Conservation (phyloP, 257 asterid species). For the Plantago elongata region DNA sequence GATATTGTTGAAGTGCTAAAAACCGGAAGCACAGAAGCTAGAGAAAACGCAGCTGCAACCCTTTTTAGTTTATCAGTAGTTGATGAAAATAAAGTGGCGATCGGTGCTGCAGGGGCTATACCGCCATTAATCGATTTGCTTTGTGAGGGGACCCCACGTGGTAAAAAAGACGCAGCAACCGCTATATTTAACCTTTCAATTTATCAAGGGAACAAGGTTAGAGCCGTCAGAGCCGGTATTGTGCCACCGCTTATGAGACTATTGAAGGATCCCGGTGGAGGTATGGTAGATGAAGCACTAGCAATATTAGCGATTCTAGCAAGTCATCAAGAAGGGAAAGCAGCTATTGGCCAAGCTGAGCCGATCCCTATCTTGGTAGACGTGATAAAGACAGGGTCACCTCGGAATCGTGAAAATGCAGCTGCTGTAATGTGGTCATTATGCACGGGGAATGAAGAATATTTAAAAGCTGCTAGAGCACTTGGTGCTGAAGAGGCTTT, state of each 20-base stretch:
- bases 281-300: constrained; percentile 92
- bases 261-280: constrained; percentile 81
- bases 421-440: constrained; percentile 80
- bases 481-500: constrained; percentile 80
- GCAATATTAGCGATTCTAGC: constrained; percentile 90
- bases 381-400: constrained; percentile 75
- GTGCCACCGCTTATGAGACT: constrained; percentile 69
- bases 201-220: constrained; percentile 85
- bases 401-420: constrained; percentile 82
- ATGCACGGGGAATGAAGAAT: constrained; percentile 55
- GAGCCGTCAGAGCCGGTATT: constrained; percentile 81
- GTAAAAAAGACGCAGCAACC: constrained; percentile 94
- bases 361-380: constrained; percentile 66
- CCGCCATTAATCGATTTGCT: constrained; percentile 83
- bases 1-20: constrained; percentile 74
- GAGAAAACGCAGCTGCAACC: constrained; percentile 94
- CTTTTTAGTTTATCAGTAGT: constrained; percentile 82
- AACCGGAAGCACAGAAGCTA: constrained; percentile 77
- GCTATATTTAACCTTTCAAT: constrained; percentile 88
- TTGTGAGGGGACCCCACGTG: constrained; percentile 79
- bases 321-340: constrained; percentile 81
- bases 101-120: constrained; percentile 90
- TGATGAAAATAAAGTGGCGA: constrained; percentile 87
- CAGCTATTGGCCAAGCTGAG: constrained; percentile 59
- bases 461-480: constrained; percentile 50